A percentile compares a stretch with the other conserved stretches of the same genome.
phyloP scores from a whole-genome alignment of 2,329 filamentous ascomycete species.

The Penicillium sp. region DNA sequence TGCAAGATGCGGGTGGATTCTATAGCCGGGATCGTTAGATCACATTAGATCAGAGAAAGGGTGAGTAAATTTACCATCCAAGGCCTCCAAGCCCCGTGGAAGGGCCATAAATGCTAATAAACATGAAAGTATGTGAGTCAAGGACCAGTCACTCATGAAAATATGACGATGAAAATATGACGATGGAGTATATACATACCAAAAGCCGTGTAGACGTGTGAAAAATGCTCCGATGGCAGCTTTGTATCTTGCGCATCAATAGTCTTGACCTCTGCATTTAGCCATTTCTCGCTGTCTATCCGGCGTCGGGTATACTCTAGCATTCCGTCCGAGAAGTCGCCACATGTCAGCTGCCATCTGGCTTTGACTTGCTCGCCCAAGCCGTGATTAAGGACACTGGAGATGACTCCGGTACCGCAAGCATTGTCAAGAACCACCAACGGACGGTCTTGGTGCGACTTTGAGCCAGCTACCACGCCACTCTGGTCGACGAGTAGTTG shows the following conservation, averaged over 20 bases:
- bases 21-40: constrained; percentile 1
- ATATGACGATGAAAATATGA: not conserved
- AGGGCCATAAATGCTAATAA: constrained; percentile 45
- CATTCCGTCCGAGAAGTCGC: constrained; percentile 49
- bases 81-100: constrained; percentile 41
- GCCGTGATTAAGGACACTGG: constrained; percentile 44
- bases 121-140: not conserved
- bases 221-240: constrained; percentile 42
- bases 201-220: constrained; percentile 50
- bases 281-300: constrained; percentile 47
- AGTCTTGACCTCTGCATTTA: constrained; percentile 44
- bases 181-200: constrained; percentile 26
- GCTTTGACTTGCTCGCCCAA: constrained; percentile 42
- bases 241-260: constrained; percentile 51
- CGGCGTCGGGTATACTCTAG: constrained; percentile 44
- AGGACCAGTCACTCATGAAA: not conserved
- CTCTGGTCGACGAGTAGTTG: constrained; percentile 30
- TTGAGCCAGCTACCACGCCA: constrained; percentile 19
- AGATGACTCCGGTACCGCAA: constrained; percentile 55
- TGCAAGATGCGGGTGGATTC: constrained; percentile 37
- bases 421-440: constrained; percentile 53
- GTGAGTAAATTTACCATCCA: constrained; percentile 31
- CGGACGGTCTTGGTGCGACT: constrained; percentile 16
- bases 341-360: constrained; percentile 51
- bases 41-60: not conserved